These are phyloP conservation scores for Russula griseocarnosa DNA, from an alignment of 768 basidiomycete species.

Conservation along the genomic window DNA sequence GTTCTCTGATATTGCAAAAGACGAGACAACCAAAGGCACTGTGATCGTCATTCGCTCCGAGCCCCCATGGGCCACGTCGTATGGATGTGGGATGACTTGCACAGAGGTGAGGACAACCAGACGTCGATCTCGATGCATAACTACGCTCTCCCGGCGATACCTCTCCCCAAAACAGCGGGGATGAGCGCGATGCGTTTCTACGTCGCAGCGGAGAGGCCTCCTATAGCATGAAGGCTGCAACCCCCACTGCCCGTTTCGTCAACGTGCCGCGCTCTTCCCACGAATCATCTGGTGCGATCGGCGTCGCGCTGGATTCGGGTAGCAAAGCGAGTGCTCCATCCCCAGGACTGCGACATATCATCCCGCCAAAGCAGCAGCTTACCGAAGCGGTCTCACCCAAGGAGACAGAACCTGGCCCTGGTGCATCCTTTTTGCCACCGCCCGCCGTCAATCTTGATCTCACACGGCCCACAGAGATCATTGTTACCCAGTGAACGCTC, in stretches of 20 bases:
- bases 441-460: conserved; percentile 13
- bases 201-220: conserved; percentile 34
- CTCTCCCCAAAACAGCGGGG: conserved; percentile 64
- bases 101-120: conserved; percentile 5
- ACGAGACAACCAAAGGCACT: conserved; percentile 31
- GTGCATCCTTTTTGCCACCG: conserved; percentile 24
- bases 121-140: conserved; percentile 27
- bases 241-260: conserved; percentile 23
- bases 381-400: conserved; percentile 9
- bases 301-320: conserved; percentile 13
- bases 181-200: conserved; percentile 65
- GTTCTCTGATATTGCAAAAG: conserved; percentile 31
- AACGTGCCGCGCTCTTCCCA: conserved; percentile 6
- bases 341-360: conserved; percentile 11
- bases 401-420: conserved; percentile 14
- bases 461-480: conserved; percentile 11
- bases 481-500: conserved; percentile 36
- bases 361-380: conserved; percentile 23
- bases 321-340: neutral
- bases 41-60: neutral
- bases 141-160: conserved; percentile 51
- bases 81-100: conserved; percentile 29
- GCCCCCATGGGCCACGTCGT: conserved; percentile 18
- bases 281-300: conserved; percentile 15
- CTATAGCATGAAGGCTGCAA: neutral